phyloP scores from a whole-genome alignment of 441 rosid species.

The Populus tomentosa region DNA sequence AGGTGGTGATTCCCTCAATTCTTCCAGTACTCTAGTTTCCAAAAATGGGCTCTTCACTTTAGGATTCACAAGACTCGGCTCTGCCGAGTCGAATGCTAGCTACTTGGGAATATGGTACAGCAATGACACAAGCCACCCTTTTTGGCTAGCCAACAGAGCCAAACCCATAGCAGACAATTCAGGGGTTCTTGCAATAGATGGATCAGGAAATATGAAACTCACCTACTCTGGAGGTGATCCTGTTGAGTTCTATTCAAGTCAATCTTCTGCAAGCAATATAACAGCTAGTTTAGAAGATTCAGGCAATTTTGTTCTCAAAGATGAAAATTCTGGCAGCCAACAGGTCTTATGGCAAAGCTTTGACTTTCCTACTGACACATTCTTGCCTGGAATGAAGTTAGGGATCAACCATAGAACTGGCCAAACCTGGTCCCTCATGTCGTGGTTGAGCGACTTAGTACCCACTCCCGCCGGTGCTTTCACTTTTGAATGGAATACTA shows the following conservation, averaged over 20 bases:
- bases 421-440: slow-evolving; percentile 10
- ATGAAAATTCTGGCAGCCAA: not conserved
- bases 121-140: not conserved
- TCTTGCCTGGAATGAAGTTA: slow-evolving; percentile 37
- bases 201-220: slow-evolving; percentile 23
- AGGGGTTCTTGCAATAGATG: slow-evolving; percentile 11
- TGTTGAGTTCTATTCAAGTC: not conserved
- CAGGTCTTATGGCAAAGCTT: slow-evolving; percentile 37
- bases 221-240: not conserved
- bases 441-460: slow-evolving; percentile 17
- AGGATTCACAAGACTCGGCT: slow-evolving; percentile 7
- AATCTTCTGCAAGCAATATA: not conserved
- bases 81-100: not conserved
- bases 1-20: not conserved
- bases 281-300: slow-evolving; percentile 8
- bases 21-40: not conserved
- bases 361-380: slow-evolving; percentile 30
- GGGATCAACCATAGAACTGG: slow-evolving; percentile 20
- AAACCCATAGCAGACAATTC: slow-evolving; percentile 10
- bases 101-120: slow-evolving; percentile 20
- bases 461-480: slow-evolving; percentile 27
- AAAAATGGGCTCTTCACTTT: slow-evolving; percentile 7
- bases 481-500: slow-evolving; percentile 12
- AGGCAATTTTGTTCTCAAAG: slow-evolving; percentile 10
- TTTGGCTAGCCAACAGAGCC: slow-evolving; percentile 32